Conservation (phyloP, 177 flowering plant genomes). For the Telopea speciosissima region DNA sequence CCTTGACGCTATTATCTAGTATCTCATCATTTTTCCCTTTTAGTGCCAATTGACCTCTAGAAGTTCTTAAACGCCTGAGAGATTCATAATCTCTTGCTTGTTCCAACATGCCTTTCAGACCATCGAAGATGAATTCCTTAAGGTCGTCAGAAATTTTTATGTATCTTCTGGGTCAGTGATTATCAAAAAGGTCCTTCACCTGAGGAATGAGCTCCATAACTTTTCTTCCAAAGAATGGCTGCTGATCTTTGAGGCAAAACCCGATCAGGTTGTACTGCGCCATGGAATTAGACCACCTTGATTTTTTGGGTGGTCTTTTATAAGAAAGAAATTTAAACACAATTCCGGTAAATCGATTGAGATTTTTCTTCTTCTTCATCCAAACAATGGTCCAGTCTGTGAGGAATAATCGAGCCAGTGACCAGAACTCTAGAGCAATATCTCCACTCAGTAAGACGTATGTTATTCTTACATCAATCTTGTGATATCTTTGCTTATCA, state of each 20-base stretch:
- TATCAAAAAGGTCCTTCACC: not conserved
- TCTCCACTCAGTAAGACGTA: conserved; percentile 16
- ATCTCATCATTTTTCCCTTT: not conserved
- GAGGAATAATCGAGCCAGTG: not conserved
- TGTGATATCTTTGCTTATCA: not conserved
- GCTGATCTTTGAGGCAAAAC: not conserved
- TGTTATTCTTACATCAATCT: conserved; percentile 7
- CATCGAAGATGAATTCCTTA: not conserved
- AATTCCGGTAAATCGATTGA: not conserved
- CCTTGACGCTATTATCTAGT: not conserved
- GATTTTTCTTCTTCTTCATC: not conserved
- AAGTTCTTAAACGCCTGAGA: not conserved
- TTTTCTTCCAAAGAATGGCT: no score
- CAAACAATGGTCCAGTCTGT: conserved; percentile 11
- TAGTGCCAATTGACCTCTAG: not conserved
- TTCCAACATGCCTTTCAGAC: not conserved
- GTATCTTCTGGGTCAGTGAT: not conserved
- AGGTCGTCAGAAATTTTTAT: not conserved
- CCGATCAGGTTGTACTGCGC: not conserved
- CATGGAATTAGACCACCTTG: conserved; percentile 1
- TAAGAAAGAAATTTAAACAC: not conserved
- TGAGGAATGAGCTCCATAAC: not conserved
- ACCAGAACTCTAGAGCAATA: conserved; percentile 4
- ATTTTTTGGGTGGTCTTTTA: not conserved
- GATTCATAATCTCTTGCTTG: not conserved